Conservation (phyloP, 2,329 filamentous ascomycete genomes). For the Nigrospora oryzae region DNA sequence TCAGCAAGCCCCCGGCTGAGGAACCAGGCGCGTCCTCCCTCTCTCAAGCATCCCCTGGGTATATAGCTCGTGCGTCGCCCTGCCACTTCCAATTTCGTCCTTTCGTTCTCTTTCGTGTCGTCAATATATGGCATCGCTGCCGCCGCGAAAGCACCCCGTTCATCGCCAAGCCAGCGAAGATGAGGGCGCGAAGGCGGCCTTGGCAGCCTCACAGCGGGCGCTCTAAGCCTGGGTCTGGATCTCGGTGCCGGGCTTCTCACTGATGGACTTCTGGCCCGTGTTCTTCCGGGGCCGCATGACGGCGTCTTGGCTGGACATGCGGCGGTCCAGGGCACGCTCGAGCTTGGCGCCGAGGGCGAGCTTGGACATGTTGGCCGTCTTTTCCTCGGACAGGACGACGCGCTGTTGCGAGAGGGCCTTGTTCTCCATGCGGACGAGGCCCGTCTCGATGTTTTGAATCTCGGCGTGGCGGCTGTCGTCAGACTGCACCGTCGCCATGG, state of each 20-base stretch:
- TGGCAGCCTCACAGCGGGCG: too few relatives aligned
- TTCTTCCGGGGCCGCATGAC: slow-evolving; percentile 59
- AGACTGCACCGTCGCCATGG: slow-evolving; percentile 49
- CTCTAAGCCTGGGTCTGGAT: slow-evolving; percentile 1
- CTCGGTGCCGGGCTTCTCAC: slow-evolving; percentile 11
- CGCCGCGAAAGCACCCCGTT: too few relatives aligned
- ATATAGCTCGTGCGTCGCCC: too few relatives aligned
- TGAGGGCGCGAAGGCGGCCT: too few relatives aligned
- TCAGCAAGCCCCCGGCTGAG: too few relatives aligned
- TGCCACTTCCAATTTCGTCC: too few relatives aligned
- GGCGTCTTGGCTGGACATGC: slow-evolving; percentile 85
- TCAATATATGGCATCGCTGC: too few relatives aligned
- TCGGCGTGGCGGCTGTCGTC: slow-evolving; percentile 48
- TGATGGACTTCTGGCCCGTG: slow-evolving; percentile 12
- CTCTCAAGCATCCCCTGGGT: too few relatives aligned
- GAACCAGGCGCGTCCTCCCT: too few relatives aligned
- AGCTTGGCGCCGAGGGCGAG: slow-evolving; percentile 84
- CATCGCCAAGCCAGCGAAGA: too few relatives aligned
- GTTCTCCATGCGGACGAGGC: slow-evolving; percentile 83
- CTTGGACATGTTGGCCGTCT: slow-evolving; percentile 75
- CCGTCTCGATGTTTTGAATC: slow-evolving; percentile 64
- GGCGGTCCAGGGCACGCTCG: slow-evolving; percentile 74
- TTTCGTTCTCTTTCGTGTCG: too few relatives aligned
- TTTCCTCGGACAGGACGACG: slow-evolving; percentile 69
- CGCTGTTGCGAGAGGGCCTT: slow-evolving; percentile 77